phyloP scores from a whole-genome alignment of 2,329 filamentous ascomycete genomes.

The Hypoxylon sp. region DNA sequence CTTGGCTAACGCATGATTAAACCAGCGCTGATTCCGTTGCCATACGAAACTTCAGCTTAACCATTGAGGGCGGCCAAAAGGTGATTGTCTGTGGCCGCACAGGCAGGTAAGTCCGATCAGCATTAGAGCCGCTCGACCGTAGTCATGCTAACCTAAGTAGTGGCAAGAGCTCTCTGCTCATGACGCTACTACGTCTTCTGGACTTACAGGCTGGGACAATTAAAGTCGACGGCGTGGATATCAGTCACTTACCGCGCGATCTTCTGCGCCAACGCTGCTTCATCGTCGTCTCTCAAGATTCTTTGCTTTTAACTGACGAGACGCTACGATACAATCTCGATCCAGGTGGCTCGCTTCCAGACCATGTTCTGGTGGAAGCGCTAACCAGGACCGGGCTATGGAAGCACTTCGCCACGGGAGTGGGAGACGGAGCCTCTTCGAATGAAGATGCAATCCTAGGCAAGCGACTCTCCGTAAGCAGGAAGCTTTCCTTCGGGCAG shows the following conservation, averaged over 20 bases:
- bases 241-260: constrained; percentile 40
- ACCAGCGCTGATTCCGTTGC: neutral
- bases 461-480: constrained; percentile 43
- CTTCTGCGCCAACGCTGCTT: constrained; percentile 48
- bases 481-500: constrained; percentile 51
- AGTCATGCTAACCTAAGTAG: constrained; percentile 40
- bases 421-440: neutral
- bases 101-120: constrained; percentile 54
- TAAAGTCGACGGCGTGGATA: constrained; percentile 48
- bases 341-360: constrained; percentile 31
- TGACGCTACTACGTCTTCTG: constrained; percentile 43
- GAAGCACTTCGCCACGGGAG: constrained; percentile 28
- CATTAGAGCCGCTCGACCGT: neutral
- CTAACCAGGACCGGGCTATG: constrained; percentile 36
- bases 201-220: constrained; percentile 46
- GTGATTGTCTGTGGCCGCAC: constrained; percentile 65
- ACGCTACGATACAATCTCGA: constrained; percentile 51
- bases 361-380: constrained; percentile 36
- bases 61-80: constrained; percentile 57
- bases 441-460: constrained; percentile 41
- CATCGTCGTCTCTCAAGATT: constrained; percentile 51
- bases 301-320: constrained; percentile 42
- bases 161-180: constrained; percentile 53
- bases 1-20: neutral
- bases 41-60: neutral